phyloP scores from a whole-genome alignment of 805 yeast genomes.

The Dipodascus geniculatus region DNA sequence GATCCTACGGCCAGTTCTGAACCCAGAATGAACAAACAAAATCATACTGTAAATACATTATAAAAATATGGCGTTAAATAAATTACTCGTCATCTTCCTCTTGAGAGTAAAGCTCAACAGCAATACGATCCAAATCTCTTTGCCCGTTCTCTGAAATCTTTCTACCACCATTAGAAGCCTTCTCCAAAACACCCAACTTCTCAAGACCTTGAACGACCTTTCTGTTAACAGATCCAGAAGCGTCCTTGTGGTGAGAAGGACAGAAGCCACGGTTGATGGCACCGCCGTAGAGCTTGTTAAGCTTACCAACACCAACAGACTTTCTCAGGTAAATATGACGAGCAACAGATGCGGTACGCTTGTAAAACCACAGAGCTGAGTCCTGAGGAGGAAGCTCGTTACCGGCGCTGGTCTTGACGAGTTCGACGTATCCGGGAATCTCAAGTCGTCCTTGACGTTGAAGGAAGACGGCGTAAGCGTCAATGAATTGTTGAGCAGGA shows the following conservation, averaged over 20 bases:
- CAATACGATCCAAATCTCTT: slow-evolving; percentile 99
- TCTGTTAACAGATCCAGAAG: slow-evolving; percentile 99
- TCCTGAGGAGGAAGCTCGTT: slow-evolving; percentile 99
- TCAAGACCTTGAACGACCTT: slow-evolving; percentile 95
- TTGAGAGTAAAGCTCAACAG: slow-evolving; percentile 94
- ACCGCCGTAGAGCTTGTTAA: slow-evolving; percentile 99
- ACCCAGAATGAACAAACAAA: too few species aligned
- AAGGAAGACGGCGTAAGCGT: slow-evolving; percentile 98
- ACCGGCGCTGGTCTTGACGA: slow-evolving; percentile 98
- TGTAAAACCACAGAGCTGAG: slow-evolving; percentile 99
- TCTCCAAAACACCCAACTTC: slow-evolving; percentile 95
- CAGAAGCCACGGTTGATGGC: slow-evolving; percentile 98
- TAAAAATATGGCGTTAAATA: too few species aligned
- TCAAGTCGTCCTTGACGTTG: slow-evolving; percentile 99
- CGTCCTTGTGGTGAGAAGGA: slow-evolving; percentile 97
- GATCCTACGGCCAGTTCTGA: too few species aligned
- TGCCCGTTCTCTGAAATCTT: slow-evolving; percentile 98
- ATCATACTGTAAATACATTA: too few species aligned
- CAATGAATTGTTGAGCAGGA: slow-evolving; percentile 99
- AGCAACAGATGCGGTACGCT: slow-evolving; percentile 99
- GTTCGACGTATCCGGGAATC: slow-evolving; percentile 99
- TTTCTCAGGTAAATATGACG: slow-evolving; percentile 99
- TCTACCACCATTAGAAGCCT: slow-evolving; percentile 98
- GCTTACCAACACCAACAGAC: slow-evolving; percentile 97
- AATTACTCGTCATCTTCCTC: slow-evolving; percentile 44